Evolutionary conservation across 495 filamentous ascomycete genomes (phyloP), one percentile per base, ranked within the genome.

Genomic region (Xylaria telfairii): DNA sequence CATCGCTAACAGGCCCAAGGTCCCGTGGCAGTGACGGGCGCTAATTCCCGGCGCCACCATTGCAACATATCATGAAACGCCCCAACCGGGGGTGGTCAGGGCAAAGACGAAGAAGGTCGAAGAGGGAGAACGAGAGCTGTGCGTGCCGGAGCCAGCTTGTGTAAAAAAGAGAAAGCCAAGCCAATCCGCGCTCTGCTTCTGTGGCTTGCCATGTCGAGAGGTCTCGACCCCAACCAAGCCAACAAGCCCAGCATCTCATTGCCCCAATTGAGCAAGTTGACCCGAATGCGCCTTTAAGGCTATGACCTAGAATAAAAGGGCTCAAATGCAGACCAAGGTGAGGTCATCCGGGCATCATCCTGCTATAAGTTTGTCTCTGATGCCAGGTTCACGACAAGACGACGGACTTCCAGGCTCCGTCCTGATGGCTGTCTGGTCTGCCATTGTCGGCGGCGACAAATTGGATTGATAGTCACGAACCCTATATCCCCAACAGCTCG

Each of bases 21-120:
- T 51, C 39, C 39, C 54, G 66, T 60, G 53, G 62, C 13, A 61
- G 42, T 37, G 47, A 41, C 56, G 41, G 54, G 62, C 62, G 62
- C 62, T 51, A 34, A 61, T 57, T 47, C 66, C 65, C 67, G 67
- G 65, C 49, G 49, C 65, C 65, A 57, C 54, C 67, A 32, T 61
- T 60, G 54, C 56, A 39, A 46, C 67, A 30, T 28, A 39, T 21
- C 46, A 26, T 65, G 41, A 28, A 53, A 65, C 63, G 28, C 63
- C n/a, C 17, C 24, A 24, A 19, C 44, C 4, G 19, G 44, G 41
- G n/a, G 34, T 34, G 34, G 10, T 24, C 24, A 32, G 9, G 4
- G 46, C n/a, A 41, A 37, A 7, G 24, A 26, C n/a, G 2, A 39
- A 3, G 15, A 42, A 24, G 3, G 46, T n/a, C 28, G 24, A 13